Conservation (phyloP, 2,329 filamentous ascomycete species). For the Alternaria sp. region DNA sequence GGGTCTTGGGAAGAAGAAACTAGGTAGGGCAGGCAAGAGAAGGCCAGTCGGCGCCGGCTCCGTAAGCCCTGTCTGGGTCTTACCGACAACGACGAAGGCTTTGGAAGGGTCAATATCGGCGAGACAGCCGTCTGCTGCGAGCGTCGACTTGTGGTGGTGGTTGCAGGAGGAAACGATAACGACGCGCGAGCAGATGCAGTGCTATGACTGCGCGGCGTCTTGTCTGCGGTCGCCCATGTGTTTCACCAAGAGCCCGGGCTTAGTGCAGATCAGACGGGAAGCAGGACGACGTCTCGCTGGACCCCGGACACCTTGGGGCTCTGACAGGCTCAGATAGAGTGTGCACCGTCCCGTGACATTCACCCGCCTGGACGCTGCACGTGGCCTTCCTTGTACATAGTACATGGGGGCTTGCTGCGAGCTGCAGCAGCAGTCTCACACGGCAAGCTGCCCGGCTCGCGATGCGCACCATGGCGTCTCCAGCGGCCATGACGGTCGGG, state of each 20-base stretch:
- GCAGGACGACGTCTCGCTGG: slow-evolving; percentile 32
- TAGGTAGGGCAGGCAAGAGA: neutral
- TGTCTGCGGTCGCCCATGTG: slow-evolving; percentile 14
- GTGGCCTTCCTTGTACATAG: neutral
- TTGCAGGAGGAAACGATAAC: slow-evolving; percentile 7
- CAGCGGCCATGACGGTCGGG: neutral
- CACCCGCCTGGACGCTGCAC: neutral
- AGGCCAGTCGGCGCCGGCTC: slow-evolving; percentile 15
- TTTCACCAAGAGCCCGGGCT: slow-evolving; percentile 31
- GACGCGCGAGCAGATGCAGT: neutral
- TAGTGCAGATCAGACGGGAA: slow-evolving; percentile 42
- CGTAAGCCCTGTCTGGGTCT: slow-evolving; percentile 1
- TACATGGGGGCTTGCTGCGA: neutral
- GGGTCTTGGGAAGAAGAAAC: slow-evolving; percentile 18
- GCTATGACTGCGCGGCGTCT: slow-evolving; percentile 2
- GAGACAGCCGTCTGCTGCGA: slow-evolving; percentile 4
- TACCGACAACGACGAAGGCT: neutral
- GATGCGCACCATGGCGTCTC: neutral
- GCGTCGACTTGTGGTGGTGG: neutral
- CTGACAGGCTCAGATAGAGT: slow-evolving; percentile 12
- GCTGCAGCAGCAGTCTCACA: neutral
- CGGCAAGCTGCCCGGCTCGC: neutral
- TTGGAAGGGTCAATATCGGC: slow-evolving; percentile 14
- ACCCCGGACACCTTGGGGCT: slow-evolving; percentile 6
- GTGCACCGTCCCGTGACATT: slow-evolving; percentile 18